A percentile compares a stretch with the other conserved stretches of the same genome.
These are phyloP conservation scores for Boletus rubescentipes DNA, from an alignment of 768 basidiomycete species.

Conservation along the genomic window DNA sequence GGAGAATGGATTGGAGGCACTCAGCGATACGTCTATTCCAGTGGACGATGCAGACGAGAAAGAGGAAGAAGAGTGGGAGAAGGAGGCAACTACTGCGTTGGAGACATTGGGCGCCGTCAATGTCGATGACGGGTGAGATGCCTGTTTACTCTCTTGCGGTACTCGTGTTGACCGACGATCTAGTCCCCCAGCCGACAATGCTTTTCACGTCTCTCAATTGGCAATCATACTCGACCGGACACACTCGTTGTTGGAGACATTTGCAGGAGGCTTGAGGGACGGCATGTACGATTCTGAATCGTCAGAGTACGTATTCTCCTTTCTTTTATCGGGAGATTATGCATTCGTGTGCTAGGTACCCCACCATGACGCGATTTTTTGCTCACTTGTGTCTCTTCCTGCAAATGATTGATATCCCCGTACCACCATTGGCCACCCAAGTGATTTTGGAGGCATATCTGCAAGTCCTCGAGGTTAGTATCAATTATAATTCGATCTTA, in stretches of 20 bases:
- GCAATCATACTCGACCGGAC: conserved; percentile 75
- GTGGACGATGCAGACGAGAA: conserved; percentile 30
- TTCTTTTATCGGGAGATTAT: conserved; percentile 3
- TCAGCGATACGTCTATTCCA: conserved; percentile 38
- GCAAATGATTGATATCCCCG: conserved; percentile 71
- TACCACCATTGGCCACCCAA: conserved; percentile 75
- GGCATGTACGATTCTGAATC: conserved; percentile 48
- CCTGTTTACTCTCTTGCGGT: neutral
- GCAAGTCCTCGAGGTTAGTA: conserved; percentile 74
- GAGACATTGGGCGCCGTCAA: conserved; percentile 56
- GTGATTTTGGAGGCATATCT: conserved; percentile 87
- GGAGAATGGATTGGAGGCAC: conserved; percentile 58
- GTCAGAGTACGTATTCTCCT: conserved; percentile 50
- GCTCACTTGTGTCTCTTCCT: conserved; percentile 90
- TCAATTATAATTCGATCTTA: neutral
- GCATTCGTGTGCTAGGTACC: conserved; percentile 46
- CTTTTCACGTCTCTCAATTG: conserved; percentile 81
- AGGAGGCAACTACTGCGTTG: conserved; percentile 57
- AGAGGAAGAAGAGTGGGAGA: conserved; percentile 62
- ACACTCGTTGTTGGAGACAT: conserved; percentile 64
- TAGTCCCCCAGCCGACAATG: conserved; percentile 65
- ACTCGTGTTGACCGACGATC: conserved; percentile 3
- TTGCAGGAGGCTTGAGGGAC: conserved; percentile 55
- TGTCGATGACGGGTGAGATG: conserved; percentile 62
- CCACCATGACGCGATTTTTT: conserved; percentile 83